A percentile compares a stretch with the other conserved stretches of the same genome.
These are phyloP conservation scores for Diddensiella transvaalensis DNA, from an alignment of 805 yeast genomes.

Conservation along the genomic window DNA sequence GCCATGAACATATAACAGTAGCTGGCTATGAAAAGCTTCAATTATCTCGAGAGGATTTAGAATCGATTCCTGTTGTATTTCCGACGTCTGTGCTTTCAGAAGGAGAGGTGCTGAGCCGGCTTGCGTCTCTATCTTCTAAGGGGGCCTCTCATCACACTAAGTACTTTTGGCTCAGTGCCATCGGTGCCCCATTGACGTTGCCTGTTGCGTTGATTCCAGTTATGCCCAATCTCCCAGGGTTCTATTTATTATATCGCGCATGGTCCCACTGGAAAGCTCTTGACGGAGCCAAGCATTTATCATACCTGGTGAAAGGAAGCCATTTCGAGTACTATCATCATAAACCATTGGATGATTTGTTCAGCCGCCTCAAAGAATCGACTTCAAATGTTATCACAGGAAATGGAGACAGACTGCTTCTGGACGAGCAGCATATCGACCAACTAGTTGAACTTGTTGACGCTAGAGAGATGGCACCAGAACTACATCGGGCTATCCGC, in stretches of 20 bases:
- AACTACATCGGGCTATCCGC: constrained; percentile 26
- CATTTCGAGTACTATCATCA: constrained; percentile 33
- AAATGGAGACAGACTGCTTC: constrained; percentile 25
- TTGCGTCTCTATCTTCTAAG: constrained; percentile 40
- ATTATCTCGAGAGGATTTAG: constrained; percentile 24
- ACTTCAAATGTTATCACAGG: background rate
- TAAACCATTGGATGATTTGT: constrained; percentile 13
- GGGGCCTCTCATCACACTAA: constrained; percentile 54
- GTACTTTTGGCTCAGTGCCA: constrained; percentile 48
- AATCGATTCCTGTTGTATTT: constrained; percentile 40
- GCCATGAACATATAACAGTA: constrained; percentile 20
- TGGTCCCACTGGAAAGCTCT: constrained; percentile 82
- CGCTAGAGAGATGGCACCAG: constrained; percentile 26
- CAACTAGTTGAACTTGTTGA: constrained; percentile 44
- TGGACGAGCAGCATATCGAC: constrained; percentile 46
- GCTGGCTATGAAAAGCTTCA: constrained; percentile 20
- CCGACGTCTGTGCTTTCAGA: constrained; percentile 41
- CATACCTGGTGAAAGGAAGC: constrained; percentile 46
- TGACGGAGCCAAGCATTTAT: constrained; percentile 67
- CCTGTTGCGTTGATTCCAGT: constrained; percentile 81
- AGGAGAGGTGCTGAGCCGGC: constrained; percentile 36
- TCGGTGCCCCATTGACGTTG: constrained; percentile 69
- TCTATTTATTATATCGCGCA: constrained; percentile 73
- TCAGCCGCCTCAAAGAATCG: background rate
- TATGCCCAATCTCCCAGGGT: constrained; percentile 90